Evolutionary conservation across 495 filamentous ascomycete species (phyloP).

Genomic region (Daldinia loculata): DNA sequence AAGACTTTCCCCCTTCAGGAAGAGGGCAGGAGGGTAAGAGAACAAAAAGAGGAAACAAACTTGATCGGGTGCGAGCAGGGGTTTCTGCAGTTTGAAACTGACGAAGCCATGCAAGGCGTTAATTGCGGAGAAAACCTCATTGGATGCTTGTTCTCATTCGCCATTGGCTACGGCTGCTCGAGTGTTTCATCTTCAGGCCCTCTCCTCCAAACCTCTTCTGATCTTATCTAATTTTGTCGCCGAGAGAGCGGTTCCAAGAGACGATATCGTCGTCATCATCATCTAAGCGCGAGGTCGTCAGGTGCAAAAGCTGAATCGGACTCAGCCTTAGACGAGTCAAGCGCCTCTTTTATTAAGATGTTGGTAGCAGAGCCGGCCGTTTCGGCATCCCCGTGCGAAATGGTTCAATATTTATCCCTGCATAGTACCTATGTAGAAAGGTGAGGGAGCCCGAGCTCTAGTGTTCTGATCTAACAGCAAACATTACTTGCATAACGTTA

Average conservation of each 20-base stretch:
- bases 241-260: conserved; percentile 14
- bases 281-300: conserved; percentile 6
- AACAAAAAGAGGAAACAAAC: conserved; percentile 24
- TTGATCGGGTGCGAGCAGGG: conserved; percentile 22
- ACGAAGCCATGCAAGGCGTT: conserved; percentile 40
- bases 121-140: conserved; percentile 31
- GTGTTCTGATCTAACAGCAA: too few species aligned
- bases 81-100: conserved; percentile 39
- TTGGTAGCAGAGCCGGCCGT: conserved; percentile 3
- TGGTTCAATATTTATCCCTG: conserved; percentile 20
- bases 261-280: conserved; percentile 30
- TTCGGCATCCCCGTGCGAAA: not conserved
- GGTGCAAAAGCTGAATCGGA: conserved; percentile 1
- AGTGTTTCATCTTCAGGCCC: conserved; percentile 36
- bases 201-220: conserved; percentile 34
- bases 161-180: conserved; percentile 34
- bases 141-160: conserved; percentile 24
- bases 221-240: conserved; percentile 25
- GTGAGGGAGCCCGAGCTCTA: not conserved
- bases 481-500: conserved; percentile 4
- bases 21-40: conserved; percentile 6
- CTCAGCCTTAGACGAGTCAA: conserved; percentile 24
- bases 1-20: conserved; percentile 24
- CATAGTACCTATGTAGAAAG: conserved; percentile 5
- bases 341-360: not conserved